A percentile compares a stretch with the other conserved stretches of the same genome.
phyloP scores from a whole-genome alignment of 2,329 filamentous ascomycete species.

The Fusarium sp. region DNA sequence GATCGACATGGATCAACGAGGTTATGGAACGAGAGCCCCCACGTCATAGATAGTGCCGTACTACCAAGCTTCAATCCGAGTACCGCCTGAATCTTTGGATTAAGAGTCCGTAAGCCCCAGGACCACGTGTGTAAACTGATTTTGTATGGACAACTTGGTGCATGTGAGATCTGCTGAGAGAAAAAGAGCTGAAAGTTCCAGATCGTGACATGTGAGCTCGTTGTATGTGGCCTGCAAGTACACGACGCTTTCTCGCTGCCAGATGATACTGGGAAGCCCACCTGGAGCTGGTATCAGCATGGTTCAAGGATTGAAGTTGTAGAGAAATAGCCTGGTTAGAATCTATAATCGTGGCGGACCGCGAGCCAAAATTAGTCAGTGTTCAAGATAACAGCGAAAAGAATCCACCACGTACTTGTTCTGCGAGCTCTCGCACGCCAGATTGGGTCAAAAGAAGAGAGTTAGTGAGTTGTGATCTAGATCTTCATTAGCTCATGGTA shows the following conservation, averaged over 20 bases:
- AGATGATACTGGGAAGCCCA: not conserved
- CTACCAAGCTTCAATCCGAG: slow-evolving; percentile 6
- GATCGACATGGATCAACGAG: not conserved
- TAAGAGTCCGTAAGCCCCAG: slow-evolving; percentile 3
- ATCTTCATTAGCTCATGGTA: not conserved
- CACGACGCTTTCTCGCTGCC: not conserved
- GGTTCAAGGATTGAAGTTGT: not conserved
- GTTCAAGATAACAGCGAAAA: too few species aligned
- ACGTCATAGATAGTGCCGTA: not conserved
- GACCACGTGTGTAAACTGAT: not conserved
- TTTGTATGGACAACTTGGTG: not conserved
- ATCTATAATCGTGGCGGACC: not conserved
- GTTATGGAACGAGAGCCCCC: slow-evolving; percentile 5
- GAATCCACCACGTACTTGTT: not conserved
- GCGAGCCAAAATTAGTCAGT: too few species aligned
- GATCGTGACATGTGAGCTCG: slow-evolving; percentile 10
- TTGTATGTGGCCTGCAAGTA: slow-evolving; percentile 2
- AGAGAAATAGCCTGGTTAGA: not conserved
- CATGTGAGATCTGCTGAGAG: not conserved
- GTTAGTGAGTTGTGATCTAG: not conserved
- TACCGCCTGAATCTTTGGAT: slow-evolving; percentile 1
- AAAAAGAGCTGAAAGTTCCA: slow-evolving; percentile 23
- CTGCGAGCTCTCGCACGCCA: not conserved
- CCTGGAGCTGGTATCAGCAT: accelerated
- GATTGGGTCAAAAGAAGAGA: not conserved